Conservation (phyloP, 768 basidiomycete genomes). For the Fomitopsis pulvina region DNA sequence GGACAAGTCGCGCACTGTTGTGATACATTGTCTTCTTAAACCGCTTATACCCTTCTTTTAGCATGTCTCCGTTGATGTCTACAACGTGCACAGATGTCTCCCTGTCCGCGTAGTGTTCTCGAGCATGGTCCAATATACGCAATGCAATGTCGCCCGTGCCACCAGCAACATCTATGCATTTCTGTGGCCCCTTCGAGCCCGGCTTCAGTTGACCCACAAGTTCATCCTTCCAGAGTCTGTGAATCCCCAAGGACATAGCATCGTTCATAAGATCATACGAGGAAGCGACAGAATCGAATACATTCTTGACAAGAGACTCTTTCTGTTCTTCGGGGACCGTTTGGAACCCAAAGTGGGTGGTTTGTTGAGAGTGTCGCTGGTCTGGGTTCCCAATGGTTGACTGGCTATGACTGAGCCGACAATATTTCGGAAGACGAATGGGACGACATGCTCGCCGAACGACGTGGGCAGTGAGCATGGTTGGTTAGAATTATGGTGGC, state of each 20-base stretch:
- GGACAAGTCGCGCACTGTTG: slow-evolving; percentile 61
- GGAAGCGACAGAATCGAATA: slow-evolving; percentile 94
- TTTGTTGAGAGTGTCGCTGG: slow-evolving; percentile 22
- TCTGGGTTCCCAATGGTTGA: neutral
- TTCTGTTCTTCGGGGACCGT: slow-evolving; percentile 83
- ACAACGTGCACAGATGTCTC: slow-evolving; percentile 86
- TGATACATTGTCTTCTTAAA: slow-evolving; percentile 99
- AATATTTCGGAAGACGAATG: too few species aligned
- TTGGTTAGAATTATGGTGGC: neutral
- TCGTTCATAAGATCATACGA: slow-evolving; percentile 99
- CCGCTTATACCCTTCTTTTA: slow-evolving; percentile 82
- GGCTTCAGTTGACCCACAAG: slow-evolving; percentile 74
- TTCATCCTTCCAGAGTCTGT: slow-evolving; percentile 94
- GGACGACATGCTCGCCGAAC: slow-evolving; percentile 3
- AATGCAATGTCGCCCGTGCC: slow-evolving; percentile 98
- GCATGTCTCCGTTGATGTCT: slow-evolving; percentile 95
- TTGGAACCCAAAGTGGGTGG: slow-evolving; percentile 90
- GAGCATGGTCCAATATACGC: slow-evolving; percentile 84
- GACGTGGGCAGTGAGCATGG: slow-evolving; percentile 1
- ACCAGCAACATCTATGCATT: slow-evolving; percentile 93
- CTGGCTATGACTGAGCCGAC: slow-evolving; percentile 2
- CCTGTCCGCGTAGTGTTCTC: slow-evolving; percentile 84
- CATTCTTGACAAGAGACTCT: slow-evolving; percentile 84
- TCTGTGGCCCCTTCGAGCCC: slow-evolving; percentile 64
- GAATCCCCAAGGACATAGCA: slow-evolving; percentile 94